A percentile compares a stretch with the other conserved stretches of the same genome.
phyloP scores from a whole-genome alignment of 345 rosid genomes.

The Ceriops tagal region DNA sequence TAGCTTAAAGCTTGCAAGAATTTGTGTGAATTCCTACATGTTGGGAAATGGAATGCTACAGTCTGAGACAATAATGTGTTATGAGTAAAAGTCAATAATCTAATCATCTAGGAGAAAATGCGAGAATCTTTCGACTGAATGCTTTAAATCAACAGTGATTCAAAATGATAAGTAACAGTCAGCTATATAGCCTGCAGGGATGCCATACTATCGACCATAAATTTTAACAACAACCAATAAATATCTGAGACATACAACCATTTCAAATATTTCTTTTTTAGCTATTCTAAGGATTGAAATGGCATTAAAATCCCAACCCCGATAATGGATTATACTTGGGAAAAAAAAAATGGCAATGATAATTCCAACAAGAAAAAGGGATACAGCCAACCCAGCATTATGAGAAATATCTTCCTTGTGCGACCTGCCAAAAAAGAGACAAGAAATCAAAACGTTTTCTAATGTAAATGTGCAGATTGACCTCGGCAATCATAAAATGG shows the following conservation, averaged over 20 bases:
- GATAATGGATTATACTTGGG: not conserved
- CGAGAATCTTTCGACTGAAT: not conserved
- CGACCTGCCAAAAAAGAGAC: constrained; percentile 53
- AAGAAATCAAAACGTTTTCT: too few species aligned
- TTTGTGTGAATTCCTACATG: too few species aligned
- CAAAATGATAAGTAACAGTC: constrained; percentile 1
- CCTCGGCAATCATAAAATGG: not conserved
- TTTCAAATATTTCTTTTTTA: too few species aligned
- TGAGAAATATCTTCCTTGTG: constrained; percentile 97
- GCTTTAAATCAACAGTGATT: not conserved
- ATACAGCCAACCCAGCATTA: constrained; percentile 43
- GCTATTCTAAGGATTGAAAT: constrained; percentile 13
- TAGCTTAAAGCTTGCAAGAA: too few species aligned
- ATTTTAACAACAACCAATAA: not conserved
- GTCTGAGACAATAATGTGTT: not conserved
- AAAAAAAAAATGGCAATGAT: too few species aligned
- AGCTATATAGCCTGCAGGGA: not conserved
- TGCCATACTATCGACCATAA: not conserved
- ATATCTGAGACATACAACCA: too few species aligned
- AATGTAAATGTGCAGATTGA: not conserved
- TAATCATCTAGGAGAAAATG: constrained; percentile 10
- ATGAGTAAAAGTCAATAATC: too few species aligned
- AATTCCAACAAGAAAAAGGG: too few species aligned
- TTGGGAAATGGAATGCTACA: not conserved
- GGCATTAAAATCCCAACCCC: constrained; percentile 9